A percentile compares a stretch with the other conserved stretches of the same genome.
Conservation (phyloP, 2,329 filamentous ascomycete species). For the Colletotrichum phormii region DNA sequence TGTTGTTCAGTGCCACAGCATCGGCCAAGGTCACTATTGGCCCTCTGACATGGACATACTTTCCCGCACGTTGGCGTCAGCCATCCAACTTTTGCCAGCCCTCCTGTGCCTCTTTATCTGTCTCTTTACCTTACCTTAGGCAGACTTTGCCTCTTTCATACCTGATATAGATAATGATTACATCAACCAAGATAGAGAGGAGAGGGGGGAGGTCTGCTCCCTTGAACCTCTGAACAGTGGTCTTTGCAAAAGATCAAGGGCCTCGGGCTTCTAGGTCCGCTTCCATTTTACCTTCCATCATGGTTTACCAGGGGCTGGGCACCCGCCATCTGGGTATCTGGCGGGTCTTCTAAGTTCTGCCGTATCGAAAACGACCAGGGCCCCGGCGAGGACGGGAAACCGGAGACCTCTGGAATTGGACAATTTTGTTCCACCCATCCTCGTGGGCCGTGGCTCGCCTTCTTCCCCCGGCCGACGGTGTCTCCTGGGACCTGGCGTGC, state of each 20-base stretch:
- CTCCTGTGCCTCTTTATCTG: neutral
- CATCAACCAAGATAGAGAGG: neutral
- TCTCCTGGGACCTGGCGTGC: conserved; percentile 33
- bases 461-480: conserved; percentile 31
- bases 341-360: conserved; percentile 28
- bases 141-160: neutral
- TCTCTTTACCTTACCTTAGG: too few species aligned
- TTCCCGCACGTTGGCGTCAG: conserved; percentile 26
- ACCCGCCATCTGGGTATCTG: conserved; percentile 17
- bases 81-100: conserved; percentile 2
- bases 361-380: conserved; percentile 29
- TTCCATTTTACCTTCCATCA: conserved; percentile 1
- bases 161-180: neutral
- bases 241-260: neutral
- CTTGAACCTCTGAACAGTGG: neutral
- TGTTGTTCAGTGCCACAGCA: conserved; percentile 31
- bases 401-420: conserved; percentile 32
- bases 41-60: conserved; percentile 27
- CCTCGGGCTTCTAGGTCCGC: conserved; percentile 6
- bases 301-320: conserved; percentile 12
- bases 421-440: conserved; percentile 32
- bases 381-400: conserved; percentile 1
- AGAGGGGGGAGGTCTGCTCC: neutral
- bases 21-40: conserved; percentile 16
- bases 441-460: conserved; percentile 28